Evolutionary conservation across 805 yeast species (phyloP), one percentile per base, ranked within the genome.

Genomic region (Candida pseudofarinosa): DNA sequence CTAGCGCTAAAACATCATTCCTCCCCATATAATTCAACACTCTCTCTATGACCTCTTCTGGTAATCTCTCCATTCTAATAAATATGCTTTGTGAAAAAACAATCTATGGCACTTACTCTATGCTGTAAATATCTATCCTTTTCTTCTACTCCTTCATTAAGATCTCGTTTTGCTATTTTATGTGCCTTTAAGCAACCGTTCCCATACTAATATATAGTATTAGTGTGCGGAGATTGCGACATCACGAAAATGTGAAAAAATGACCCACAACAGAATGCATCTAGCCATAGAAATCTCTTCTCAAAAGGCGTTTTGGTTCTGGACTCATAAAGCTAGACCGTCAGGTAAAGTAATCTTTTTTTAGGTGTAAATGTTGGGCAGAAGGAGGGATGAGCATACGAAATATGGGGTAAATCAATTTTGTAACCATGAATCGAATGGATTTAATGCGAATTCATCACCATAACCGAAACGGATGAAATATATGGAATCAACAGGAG

Each of bases 401-500:
- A 10, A 10, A 23, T n/a, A n/a, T n/a, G 28, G 10, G 10, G 28
- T 28, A 13, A 17, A n/a, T 37, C 15, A 35, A 17, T 31, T 30
- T 5, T 33, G 17, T 18, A 51, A 28, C 57, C 57, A 51, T 4
- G 45, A 39, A 39, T 54, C 57, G 36, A 40, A 44, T 6, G 39
- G 15, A 38, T 43, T 50, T 13, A 51, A 20, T 5, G 37, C 40
- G 12, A 45, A 47, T 18, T 55, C 57, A 7, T 44, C 43, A 4
- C 60, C 60, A 39, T 57, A 49, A 13, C 63, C 62, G 42, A 55
- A 62, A 33, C 54, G 49, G 3, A 50, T 42, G 28, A 55, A 55
- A 33, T 59, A 56, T 13, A 62, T 60, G 15, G 43, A 39, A 33
- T 50, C 58, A 2, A 60, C 52, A 5, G 52, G 40, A 1, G 79